Evolutionary conservation across 495 filamentous ascomycete species (phyloP).

Genomic region (Trichoderma gamsii): DNA sequence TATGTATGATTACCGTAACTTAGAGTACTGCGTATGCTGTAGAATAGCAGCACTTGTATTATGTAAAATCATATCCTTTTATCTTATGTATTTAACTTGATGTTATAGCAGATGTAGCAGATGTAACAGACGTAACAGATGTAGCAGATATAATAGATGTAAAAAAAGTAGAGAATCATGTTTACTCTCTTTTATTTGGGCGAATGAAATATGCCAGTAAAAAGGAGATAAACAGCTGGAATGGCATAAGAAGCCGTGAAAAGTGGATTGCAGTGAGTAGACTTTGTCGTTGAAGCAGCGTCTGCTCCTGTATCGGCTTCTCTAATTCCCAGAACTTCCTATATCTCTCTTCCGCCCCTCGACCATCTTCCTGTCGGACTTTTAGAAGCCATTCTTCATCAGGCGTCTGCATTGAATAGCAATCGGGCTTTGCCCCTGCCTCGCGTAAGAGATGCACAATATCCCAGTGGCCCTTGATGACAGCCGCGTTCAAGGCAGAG

Average conservation of each 20-base stretch:
- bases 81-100: too few relatives aligned
- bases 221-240: neutral
- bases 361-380: neutral
- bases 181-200: too few relatives aligned
- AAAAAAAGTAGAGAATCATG: too few relatives aligned
- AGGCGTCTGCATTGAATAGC: neutral
- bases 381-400: conserved; percentile 7
- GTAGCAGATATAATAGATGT: too few relatives aligned
- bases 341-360: conserved; percentile 7
- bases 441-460: conserved; percentile 23
- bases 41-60: too few relatives aligned
- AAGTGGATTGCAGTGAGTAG: neutral
- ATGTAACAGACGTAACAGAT: too few relatives aligned
- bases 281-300: neutral
- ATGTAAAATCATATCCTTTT: too few relatives aligned
- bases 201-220: neutral
- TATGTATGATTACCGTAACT: too few relatives aligned
- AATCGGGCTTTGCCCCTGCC: conserved; percentile 18
- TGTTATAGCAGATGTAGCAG: too few relatives aligned
- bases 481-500: conserved; percentile 22
- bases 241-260: neutral
- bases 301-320: neutral
- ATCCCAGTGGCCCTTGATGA: conserved; percentile 20
- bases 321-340: conserved; percentile 1
- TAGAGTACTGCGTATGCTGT: too few relatives aligned